Evolutionary conservation across 2,329 filamentous ascomycete species (phyloP).

Genomic region (Chaetomiaceae sp.): DNA sequence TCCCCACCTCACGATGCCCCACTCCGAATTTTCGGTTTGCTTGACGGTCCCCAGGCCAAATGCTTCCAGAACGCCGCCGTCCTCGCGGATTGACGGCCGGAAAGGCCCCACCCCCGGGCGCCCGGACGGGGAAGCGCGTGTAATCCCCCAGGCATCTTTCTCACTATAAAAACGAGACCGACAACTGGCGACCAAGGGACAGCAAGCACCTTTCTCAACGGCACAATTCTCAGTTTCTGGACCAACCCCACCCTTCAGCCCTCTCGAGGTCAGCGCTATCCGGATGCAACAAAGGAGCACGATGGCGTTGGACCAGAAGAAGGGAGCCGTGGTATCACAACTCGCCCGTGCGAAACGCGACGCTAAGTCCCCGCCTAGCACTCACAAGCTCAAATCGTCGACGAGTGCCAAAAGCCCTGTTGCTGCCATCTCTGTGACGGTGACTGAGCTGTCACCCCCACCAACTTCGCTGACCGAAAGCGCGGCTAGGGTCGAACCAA

Average conservation of each 20-base stretch:
- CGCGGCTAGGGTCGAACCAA: not conserved
- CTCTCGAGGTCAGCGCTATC: no score
- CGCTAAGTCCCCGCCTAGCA: not conserved
- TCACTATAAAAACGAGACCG: not conserved
- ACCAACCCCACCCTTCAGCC: no score
- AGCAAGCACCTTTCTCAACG: no score
- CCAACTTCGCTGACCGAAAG: constrained; percentile 6
- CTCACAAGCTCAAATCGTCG: not conserved
- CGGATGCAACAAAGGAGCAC: no score
- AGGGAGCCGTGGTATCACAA: not conserved
- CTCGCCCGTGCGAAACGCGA: not conserved
- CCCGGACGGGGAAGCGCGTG: constrained; percentile 1
- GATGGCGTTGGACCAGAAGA: not conserved
- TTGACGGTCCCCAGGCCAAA: constrained; percentile 1
- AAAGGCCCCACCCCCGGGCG: constrained; percentile 3
- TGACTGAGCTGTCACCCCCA: constrained; percentile 15
- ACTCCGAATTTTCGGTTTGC: constrained; percentile 11
- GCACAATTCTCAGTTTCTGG: no score
- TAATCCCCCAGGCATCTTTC: no score
- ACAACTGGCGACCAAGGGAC: no score
- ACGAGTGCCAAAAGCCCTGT: not conserved
- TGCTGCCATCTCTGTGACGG: constrained; percentile 6
- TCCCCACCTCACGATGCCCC: not conserved
- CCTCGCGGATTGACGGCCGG: constrained; percentile 3
- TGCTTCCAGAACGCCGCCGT: not conserved